These are phyloP conservation scores for Aquanectria penicillioides DNA, from an alignment of 2,329 filamentous ascomycete genomes.

Conservation along the genomic window DNA sequence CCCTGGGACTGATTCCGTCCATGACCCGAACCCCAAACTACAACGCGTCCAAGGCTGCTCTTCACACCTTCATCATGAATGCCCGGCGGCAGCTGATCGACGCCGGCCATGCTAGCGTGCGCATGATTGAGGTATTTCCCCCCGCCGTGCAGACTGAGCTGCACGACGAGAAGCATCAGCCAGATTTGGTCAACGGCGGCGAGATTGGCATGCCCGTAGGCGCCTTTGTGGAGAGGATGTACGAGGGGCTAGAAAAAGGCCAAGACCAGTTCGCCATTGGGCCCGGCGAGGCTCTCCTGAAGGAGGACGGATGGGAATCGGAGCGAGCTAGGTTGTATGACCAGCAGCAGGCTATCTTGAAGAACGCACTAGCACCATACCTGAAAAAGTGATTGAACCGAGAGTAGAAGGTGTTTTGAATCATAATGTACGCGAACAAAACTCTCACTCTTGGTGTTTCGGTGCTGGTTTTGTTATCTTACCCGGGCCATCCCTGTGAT, in stretches of 20 bases:
- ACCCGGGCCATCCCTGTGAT: no score
- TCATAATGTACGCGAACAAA: no score
- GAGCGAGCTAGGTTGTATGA: slow-evolving; percentile 32
- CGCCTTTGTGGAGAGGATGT: slow-evolving; percentile 54
- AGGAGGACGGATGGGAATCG: slow-evolving; percentile 38
- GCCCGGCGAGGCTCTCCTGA: slow-evolving; percentile 30
- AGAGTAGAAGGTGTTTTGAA: background rate
- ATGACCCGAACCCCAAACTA: slow-evolving; percentile 42
- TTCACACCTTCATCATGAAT: slow-evolving; percentile 40
- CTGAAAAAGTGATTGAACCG: slow-evolving; percentile 11
- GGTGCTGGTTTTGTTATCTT: no score
- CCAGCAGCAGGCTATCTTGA: slow-evolving; percentile 15
- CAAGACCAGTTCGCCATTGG: slow-evolving; percentile 40
- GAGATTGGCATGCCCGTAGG: slow-evolving; percentile 50
- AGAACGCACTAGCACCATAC: slow-evolving; percentile 18
- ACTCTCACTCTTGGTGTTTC: no score
- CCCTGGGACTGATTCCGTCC: slow-evolving; percentile 32
- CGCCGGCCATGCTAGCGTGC: no score
- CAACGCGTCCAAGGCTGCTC: slow-evolving; percentile 40
- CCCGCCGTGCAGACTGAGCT: slow-evolving; percentile 44
- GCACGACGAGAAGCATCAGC: slow-evolving; percentile 40
- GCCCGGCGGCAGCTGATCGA: slow-evolving; percentile 34
- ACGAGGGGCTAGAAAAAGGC: slow-evolving; percentile 31
- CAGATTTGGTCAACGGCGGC: slow-evolving; percentile 38
- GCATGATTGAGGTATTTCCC: slow-evolving; percentile 42